Evolutionary conservation across 2,329 filamentous ascomycete species (phyloP), one percentile per base, ranked within the genome.

Genomic region (Paecilomyces niveus): DNA sequence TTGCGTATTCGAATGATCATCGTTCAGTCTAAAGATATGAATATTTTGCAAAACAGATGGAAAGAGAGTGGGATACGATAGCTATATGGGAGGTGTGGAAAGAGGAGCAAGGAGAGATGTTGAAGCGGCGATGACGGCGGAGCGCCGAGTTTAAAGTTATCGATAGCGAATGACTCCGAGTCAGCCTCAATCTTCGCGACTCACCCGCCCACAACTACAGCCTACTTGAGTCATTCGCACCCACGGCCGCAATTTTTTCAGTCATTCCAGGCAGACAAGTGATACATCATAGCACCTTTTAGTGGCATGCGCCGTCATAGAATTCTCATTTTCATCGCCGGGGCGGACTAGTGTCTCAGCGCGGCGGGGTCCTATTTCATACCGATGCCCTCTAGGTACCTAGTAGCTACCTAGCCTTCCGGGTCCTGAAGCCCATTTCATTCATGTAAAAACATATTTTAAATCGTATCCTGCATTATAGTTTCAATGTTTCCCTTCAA

Each of bases 1-100:
- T 65, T 56, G 58, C 68, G 68, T 78, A 77, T 78, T 77, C 74
- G 74, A 63, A 70, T 64, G 62, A 78, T 76, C 75, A 78, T 78
- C 64, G 61, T 72, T 69, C 60, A 56, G 54, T 54, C 61, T 58
- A 54, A 60, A 32, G 31, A 39, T 45, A 26, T 26, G 57, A 24
- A 18, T 22, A 26, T 55, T 15, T 29, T 31, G 33, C 15, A 53
- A 53, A 53, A 26, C 32, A 50, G 51, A 32, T 51, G 56, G 53
- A 21, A 52, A 56, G 8, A 24, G 32, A 22, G 21, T 22, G 29
- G 6, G 21, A n/a, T 31, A 59, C 26, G 21, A 32, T 32, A 22
- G 26, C 54, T 54, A 50, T 56, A 49, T 31, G 50, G 15, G 54
- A 55, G 52, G 45, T 49, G 45, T 35, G 24, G 18, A 57, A 26